Conservation (phyloP, 2,329 filamentous ascomycete species). For the Penicillium crustosum region DNA sequence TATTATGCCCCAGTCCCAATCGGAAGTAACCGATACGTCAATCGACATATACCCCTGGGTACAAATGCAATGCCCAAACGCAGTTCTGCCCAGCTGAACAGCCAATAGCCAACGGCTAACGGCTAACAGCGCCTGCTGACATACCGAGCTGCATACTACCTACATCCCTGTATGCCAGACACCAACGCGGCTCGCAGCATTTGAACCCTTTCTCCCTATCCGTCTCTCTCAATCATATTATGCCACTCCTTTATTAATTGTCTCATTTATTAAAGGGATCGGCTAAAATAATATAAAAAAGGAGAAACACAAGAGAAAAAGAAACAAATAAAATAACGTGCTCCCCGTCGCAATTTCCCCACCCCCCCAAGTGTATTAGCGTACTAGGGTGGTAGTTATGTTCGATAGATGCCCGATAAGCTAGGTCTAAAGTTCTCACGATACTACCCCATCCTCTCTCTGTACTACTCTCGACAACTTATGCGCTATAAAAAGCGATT, state of each 20-base stretch:
- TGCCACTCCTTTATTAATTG: neutral
- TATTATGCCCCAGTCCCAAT: neutral
- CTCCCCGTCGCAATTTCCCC: neutral
- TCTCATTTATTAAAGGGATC: neutral
- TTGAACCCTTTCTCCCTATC: neutral
- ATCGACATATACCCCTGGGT: neutral
- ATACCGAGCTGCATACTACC: neutral
- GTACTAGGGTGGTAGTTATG: neutral
- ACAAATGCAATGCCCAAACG: conserved; percentile 4
- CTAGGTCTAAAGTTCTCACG: too few relatives aligned
- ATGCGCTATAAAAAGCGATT: neutral
- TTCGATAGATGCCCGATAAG: neutral
- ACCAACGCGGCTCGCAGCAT: conserved; percentile 1
- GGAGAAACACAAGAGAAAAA: neutral
- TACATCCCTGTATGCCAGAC: neutral
- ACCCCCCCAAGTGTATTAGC: neutral
- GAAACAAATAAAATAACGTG: neutral
- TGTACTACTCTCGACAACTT: neutral
- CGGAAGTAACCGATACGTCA: neutral
- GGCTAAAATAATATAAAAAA: neutral
- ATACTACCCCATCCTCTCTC: neutral
- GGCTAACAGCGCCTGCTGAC: neutral
- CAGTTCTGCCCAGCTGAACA: conserved; percentile 4
- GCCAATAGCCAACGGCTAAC: neutral
- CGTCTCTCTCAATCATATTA: neutral